A percentile compares a stretch with the other conserved stretches of the same genome.
phyloP scores from a whole-genome alignment of 2,329 filamentous ascomycete genomes.

The Aspergillus sp. region DNA sequence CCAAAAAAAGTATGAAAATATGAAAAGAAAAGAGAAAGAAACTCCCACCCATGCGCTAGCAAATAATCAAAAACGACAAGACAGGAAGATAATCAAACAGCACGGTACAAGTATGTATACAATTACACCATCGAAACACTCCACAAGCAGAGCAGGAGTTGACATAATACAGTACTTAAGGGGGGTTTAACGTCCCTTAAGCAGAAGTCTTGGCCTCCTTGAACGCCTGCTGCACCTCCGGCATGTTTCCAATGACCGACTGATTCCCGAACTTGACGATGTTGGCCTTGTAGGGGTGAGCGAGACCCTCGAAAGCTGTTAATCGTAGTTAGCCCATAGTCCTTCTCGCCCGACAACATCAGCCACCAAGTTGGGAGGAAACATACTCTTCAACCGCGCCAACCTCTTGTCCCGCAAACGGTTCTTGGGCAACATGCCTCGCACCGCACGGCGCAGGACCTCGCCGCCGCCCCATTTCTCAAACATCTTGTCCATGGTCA shows the following conservation, averaged over 20 bases:
- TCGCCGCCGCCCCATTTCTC: conserved; percentile 91
- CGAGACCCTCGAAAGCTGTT: conserved; percentile 81
- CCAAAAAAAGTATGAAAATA: conserved; percentile 9
- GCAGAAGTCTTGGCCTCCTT: conserved; percentile 23
- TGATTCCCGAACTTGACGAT: conserved; percentile 70
- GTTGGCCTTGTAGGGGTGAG: conserved; percentile 90
- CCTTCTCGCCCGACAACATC: too few relatives aligned
- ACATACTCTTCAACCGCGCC: conserved; percentile 75
- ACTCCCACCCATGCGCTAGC: conserved; percentile 45
- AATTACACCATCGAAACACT: conserved; percentile 19
- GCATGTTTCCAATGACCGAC: conserved; percentile 35
- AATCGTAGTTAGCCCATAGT: not conserved
- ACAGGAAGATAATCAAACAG: conserved; percentile 12
- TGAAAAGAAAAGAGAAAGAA: conserved; percentile 29
- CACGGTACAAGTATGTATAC: conserved; percentile 25
- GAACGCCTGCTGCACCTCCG: conserved; percentile 39
- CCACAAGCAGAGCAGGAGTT: not conserved
- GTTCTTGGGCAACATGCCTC: conserved; percentile 98
- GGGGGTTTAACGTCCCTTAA: not conserved
- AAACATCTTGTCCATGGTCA: conserved; percentile 95
- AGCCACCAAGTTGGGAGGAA: not conserved
- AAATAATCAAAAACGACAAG: conserved; percentile 26
- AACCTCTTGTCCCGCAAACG: conserved; percentile 82
- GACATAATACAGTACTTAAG: not conserved
- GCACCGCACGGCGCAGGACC: conserved; percentile 85